phyloP scores from a whole-genome alignment of 2,329 filamentous ascomycete genomes.

The Colletotrichum truncatum region DNA sequence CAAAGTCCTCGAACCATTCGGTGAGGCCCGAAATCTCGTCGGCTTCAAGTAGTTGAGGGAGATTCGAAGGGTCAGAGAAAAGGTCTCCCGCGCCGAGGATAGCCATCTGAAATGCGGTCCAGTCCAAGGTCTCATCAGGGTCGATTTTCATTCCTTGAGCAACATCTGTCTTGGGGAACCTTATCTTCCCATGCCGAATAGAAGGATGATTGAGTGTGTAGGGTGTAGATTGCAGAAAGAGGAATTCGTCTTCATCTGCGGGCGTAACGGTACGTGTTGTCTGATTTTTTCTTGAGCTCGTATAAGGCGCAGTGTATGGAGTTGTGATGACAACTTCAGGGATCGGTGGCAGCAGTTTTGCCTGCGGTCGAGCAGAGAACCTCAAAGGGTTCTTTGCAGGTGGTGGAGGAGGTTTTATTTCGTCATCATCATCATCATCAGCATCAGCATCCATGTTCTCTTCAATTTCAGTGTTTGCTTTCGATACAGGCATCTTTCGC shows the following conservation, averaged over 20 bases:
- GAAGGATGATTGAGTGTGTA: slow-evolving; percentile 58
- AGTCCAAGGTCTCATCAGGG: slow-evolving; percentile 65
- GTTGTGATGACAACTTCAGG: slow-evolving; percentile 45
- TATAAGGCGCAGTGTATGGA: slow-evolving; percentile 10
- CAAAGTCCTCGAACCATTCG: slow-evolving; percentile 62
- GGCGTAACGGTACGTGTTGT: slow-evolving; percentile 32
- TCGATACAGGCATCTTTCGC: neutral
- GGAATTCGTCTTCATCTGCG: slow-evolving; percentile 51
- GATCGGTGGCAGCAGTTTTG: slow-evolving; percentile 48
- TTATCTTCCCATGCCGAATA: slow-evolving; percentile 65
- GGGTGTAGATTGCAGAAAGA: slow-evolving; percentile 58
- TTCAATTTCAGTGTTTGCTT: slow-evolving; percentile 19
- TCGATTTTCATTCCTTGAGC: slow-evolving; percentile 45
- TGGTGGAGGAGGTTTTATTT: slow-evolving; percentile 37
- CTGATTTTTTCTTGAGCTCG: slow-evolving; percentile 1
- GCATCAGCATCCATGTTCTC: neutral
- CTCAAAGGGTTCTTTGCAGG: slow-evolving; percentile 41
- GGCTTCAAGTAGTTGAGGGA: slow-evolving; percentile 47
- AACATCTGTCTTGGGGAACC: slow-evolving; percentile 56
- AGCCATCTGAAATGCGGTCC: slow-evolving; percentile 73
- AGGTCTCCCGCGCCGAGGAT: slow-evolving; percentile 66
- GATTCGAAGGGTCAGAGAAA: slow-evolving; percentile 53
- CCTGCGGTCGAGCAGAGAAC: slow-evolving; percentile 20
- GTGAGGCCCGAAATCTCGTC: slow-evolving; percentile 59
- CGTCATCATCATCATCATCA: no score